These are phyloP conservation scores for Phytomonas francai DNA, from an alignment of 208 protist genomes.

Conservation along the genomic window DNA sequence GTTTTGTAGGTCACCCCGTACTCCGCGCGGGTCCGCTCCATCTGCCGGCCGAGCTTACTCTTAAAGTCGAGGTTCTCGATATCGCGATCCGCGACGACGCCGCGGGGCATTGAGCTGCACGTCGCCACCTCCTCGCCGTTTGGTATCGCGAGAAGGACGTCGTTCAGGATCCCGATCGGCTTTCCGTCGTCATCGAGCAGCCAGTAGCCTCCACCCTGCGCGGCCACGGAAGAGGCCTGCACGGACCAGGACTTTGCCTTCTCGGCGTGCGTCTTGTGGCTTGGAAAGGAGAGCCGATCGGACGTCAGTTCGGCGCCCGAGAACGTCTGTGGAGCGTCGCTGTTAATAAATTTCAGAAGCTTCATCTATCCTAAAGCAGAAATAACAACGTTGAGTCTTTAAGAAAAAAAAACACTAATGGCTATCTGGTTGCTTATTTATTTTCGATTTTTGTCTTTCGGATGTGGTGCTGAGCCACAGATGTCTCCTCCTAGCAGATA, in stretches of 20 bases:
- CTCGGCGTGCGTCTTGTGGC: slow-evolving; percentile 2
- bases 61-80: slow-evolving; percentile 55
- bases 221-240: slow-evolving; percentile 10
- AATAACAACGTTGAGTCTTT: slow-evolving; percentile 1
- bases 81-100: slow-evolving; percentile 25
- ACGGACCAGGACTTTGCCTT: slow-evolving; percentile 29
- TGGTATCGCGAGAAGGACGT: slow-evolving; percentile 35
- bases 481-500: background rate
- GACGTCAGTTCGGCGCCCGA: slow-evolving; percentile 29
- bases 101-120: slow-evolving; percentile 14
- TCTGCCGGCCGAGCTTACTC: slow-evolving; percentile 57
- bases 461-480: background rate
- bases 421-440: too few species aligned
- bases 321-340: slow-evolving; percentile 60
- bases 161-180: slow-evolving; percentile 44
- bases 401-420: slow-evolving; percentile 7
- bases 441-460: too few species aligned
- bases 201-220: slow-evolving; percentile 47
- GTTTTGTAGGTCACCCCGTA: slow-evolving; percentile 74
- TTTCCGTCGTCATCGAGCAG: slow-evolving; percentile 57
- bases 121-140: slow-evolving; percentile 8
- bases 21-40: slow-evolving; percentile 50
- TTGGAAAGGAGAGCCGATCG: slow-evolving; percentile 22
- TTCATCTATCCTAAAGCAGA: slow-evolving; percentile 30
- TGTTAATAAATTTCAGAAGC: slow-evolving; percentile 68